Evolutionary conservation across 345 rosid species (phyloP), one percentile per base, ranked within the genome.

Genomic region (Ceriops tagal): DNA sequence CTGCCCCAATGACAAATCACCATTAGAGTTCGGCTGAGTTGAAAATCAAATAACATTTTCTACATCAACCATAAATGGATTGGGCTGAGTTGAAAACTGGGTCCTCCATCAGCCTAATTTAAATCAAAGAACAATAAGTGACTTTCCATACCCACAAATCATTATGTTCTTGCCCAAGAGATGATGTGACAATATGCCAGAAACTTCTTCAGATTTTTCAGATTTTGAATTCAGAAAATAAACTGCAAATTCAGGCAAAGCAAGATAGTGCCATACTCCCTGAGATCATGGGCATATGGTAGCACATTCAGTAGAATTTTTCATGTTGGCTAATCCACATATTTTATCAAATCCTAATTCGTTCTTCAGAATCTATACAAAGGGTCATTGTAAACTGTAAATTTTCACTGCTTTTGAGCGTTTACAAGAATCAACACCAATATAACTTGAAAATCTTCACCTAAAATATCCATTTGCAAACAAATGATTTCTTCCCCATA

Each of bases 301-400:
- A 57, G 34, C 70, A 3, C 30, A 39, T 53, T 35, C 49, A 66
- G 13, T 66, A 34, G 31, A 66, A 65, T 47, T 21, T 66, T 66
- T 27, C 58, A 5, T 30, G 27, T 30, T 20, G 64, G 57, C 39
- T n/a, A 11, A 13, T 22, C 28, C 43, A n/a, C 46, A 30, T 15
- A 55, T 27, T 15, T 68, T 24, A 16, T 46, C 71, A 58, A 58
- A 31, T 37, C 52, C 43, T 30, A 27, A 39, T 15, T 21, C 16
- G n/a, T 3, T 19, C 6, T 11, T 24, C 32, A 7, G 51, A 9
- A 5, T 34, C 46, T 28, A 10, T 1, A 20, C 7, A 13, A 20
- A 46, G 30, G 15, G 8, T 7, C 47, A 46, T 37, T 20, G 15
- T 20, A 37, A 67, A 57, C 20, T 5, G 5, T 53, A 26, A n/a